A percentile compares a stretch with the other conserved stretches of the same genome.
These are phyloP conservation scores for Seiridium unicorne DNA, from an alignment of 2,329 filamentous ascomycete species.

Conservation along the genomic window DNA sequence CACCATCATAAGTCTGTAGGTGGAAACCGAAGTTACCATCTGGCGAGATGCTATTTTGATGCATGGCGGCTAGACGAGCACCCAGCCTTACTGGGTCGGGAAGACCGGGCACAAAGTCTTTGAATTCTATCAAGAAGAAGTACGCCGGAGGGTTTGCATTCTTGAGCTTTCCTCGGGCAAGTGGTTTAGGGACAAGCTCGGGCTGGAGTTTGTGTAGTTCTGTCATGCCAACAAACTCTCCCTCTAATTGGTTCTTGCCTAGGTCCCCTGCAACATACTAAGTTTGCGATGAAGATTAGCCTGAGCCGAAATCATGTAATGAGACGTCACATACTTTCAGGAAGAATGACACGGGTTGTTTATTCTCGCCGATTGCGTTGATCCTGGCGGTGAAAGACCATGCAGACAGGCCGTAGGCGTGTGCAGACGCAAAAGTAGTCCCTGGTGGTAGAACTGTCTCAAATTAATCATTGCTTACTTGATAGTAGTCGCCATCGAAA, in stretches of 20 bases:
- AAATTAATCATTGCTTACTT: background rate
- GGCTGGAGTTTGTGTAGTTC: constrained; percentile 10
- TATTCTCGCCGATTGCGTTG: background rate
- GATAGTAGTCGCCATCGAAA: background rate
- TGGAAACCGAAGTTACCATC: constrained; percentile 19
- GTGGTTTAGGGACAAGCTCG: constrained; percentile 11
- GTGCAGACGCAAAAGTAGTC: background rate
- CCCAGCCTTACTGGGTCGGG: constrained; percentile 16
- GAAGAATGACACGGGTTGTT: background rate
- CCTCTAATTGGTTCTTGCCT: constrained; percentile 11
- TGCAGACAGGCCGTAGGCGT: constrained; percentile 7
- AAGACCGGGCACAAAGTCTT: constrained; percentile 6
- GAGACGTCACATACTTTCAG: background rate
- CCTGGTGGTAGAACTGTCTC: constrained; percentile 8
- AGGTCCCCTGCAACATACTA: constrained; percentile 13
- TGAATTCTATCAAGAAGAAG: constrained; percentile 18
- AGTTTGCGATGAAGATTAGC: background rate
- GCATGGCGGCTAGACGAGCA: constrained; percentile 17
- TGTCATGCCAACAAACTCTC: constrained; percentile 13
- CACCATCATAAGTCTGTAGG: constrained; percentile 16
- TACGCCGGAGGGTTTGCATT: background rate
- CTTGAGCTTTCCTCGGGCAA: constrained; percentile 10
- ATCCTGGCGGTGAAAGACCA: constrained; percentile 14
- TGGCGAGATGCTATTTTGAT: constrained; percentile 18
- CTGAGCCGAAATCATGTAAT: background rate